These are phyloP conservation scores for Trichoderma semiorbis DNA, from an alignment of 2,329 filamentous ascomycete species.

Conservation along the genomic window DNA sequence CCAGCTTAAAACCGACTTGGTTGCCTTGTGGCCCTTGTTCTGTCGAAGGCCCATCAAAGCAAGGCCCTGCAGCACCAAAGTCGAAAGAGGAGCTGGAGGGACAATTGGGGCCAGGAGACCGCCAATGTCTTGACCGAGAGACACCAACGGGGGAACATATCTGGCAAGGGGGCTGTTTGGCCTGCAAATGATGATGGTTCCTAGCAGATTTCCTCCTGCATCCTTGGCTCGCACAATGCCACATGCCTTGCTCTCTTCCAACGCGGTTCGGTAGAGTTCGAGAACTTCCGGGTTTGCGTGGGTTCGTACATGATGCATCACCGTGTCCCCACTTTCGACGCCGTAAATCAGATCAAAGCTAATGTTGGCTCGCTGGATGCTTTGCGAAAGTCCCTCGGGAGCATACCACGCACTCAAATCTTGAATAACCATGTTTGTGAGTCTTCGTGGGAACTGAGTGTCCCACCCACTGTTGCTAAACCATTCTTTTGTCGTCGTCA, in stretches of 20 bases:
- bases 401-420: slow-evolving; percentile 71
- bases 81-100: slow-evolving; percentile 64
- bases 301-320: slow-evolving; percentile 70
- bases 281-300: slow-evolving; percentile 73
- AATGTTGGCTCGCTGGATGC: slow-evolving; percentile 67
- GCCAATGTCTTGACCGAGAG: slow-evolving; percentile 58
- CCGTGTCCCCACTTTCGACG: slow-evolving; percentile 68
- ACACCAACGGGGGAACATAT: slow-evolving; percentile 65
- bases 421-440: slow-evolving; percentile 67
- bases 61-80: slow-evolving; percentile 69
- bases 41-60: slow-evolving; percentile 78
- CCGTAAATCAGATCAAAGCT: slow-evolving; percentile 83
- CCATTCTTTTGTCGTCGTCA: slow-evolving; percentile 62
- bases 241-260: slow-evolving; percentile 67
- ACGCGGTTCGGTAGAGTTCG: slow-evolving; percentile 74
- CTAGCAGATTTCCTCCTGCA: slow-evolving; percentile 63
- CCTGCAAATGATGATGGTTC: slow-evolving; percentile 76
- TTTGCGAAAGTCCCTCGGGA: slow-evolving; percentile 72
- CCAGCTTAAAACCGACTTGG: slow-evolving; percentile 73
- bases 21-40: slow-evolving; percentile 73
- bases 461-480: slow-evolving; percentile 92
- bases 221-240: slow-evolving; percentile 81
- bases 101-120: slow-evolving; percentile 81
- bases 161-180: slow-evolving; percentile 64
- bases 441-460: slow-evolving; percentile 53